phyloP scores from a whole-genome alignment of 345 rosid genomes.

The Dipteronia sinensis region DNA sequence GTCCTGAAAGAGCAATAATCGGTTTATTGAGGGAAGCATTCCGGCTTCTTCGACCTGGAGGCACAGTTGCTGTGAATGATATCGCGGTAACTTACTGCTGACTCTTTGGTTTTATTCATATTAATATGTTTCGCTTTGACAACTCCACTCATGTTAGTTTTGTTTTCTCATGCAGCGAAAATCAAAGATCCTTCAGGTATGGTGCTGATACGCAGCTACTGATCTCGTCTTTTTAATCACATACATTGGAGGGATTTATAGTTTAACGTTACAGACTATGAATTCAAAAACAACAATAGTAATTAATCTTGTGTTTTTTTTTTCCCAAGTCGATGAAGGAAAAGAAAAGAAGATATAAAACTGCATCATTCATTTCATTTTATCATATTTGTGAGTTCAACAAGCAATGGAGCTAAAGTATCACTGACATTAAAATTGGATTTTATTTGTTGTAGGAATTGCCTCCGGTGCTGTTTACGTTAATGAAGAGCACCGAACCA shows the following conservation, averaged over 20 bases:
- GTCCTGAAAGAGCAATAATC: slow-evolving; percentile 55
- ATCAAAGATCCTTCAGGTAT: slow-evolving; percentile 66
- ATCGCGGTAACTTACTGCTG: slow-evolving; percentile 39
- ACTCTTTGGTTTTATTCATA: not conserved
- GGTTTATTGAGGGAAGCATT: slow-evolving; percentile 49
- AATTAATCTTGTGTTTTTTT: not conserved
- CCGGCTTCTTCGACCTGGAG: slow-evolving; percentile 58
- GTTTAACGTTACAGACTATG: not conserved
- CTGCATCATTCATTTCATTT: not conserved
- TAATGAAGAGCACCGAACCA: slow-evolving; percentile 68
- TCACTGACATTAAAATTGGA: too few relatives aligned
- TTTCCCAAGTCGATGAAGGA: not conserved
- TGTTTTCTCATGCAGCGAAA: slow-evolving; percentile 46
- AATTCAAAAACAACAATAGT: not conserved
- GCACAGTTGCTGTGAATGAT: slow-evolving; percentile 55
- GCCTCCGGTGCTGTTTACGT: slow-evolving; percentile 58
- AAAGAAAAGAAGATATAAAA: not conserved
- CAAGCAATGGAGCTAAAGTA: too few relatives aligned
- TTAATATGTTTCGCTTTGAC: not conserved
- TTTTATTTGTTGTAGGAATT: slow-evolving; percentile 36
- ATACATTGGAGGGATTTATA: not conserved
- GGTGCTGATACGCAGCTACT: not conserved
- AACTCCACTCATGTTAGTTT: slow-evolving; percentile 8
- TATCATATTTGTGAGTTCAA: too few relatives aligned
- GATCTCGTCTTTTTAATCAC: not conserved